A percentile compares a stretch with the other conserved stretches of the same genome.
Conservation (phyloP, 495 filamentous ascomycete species). For the Cairneyella variabilis region DNA sequence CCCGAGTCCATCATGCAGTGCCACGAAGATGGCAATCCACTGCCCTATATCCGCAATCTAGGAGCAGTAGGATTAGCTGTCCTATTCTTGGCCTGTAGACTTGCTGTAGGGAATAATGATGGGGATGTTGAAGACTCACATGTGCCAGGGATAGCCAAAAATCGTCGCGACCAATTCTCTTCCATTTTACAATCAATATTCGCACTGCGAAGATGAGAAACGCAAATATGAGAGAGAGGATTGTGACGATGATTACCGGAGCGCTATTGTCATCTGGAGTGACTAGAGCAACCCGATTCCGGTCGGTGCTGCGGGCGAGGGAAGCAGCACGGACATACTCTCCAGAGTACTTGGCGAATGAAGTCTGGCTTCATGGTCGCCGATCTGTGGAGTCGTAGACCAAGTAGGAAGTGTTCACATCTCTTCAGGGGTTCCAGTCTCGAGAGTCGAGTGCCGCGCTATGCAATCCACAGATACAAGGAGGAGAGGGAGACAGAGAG, state of each 20-base stretch:
- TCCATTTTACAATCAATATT: constrained; percentile 10
- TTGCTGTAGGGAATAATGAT: not conserved
- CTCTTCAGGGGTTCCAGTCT: too few relatives aligned
- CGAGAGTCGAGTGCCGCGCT: too few relatives aligned
- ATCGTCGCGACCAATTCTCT: constrained; percentile 6
- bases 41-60: constrained; percentile 7
- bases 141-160: not conserved
- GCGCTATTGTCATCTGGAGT: constrained; percentile 1
- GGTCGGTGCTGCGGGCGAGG: constrained; percentile 5
- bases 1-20: constrained; percentile 5
- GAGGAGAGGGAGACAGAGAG: too few relatives aligned
- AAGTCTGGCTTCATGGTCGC: not conserved
- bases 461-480: too few relatives aligned
- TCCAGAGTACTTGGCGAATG: not conserved
- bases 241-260: constrained; percentile 6
- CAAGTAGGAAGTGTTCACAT: not conserved
- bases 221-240: constrained; percentile 9
- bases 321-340: not conserved
- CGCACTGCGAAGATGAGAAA: constrained; percentile 5
- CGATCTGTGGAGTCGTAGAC: not conserved
- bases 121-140: constrained; percentile 6
- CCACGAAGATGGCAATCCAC: constrained; percentile 6
- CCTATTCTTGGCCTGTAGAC: too few relatives aligned
- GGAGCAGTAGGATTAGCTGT: too few relatives aligned
- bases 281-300: constrained; percentile 10